These are phyloP conservation scores for Erucastrum elatum DNA, from an alignment of 345 rosid species.

Conservation along the genomic window DNA sequence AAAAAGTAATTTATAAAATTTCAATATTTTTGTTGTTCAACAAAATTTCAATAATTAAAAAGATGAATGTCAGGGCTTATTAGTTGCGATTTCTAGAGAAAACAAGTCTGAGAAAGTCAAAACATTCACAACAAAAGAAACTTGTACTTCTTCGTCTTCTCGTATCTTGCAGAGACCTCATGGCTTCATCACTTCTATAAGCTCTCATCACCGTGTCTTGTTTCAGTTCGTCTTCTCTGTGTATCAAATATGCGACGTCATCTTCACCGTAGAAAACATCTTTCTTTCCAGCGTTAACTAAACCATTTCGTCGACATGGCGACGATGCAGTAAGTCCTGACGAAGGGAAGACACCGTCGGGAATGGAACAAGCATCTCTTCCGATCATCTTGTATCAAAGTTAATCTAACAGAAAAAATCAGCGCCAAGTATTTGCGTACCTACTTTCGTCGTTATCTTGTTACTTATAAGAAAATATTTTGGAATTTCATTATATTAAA, in stretches of 20 bases:
- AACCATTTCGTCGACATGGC: slow-evolving; percentile 9
- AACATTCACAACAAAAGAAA: slow-evolving; percentile 31
- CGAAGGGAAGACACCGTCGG: background rate
- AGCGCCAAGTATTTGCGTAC: slow-evolving; percentile 7
- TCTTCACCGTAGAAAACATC: slow-evolving; percentile 33
- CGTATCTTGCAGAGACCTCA: slow-evolving; percentile 13
- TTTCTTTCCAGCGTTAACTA: background rate
- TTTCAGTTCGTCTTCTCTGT: slow-evolving; percentile 31
- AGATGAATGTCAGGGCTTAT: background rate
- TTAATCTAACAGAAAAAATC: background rate
- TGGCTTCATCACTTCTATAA: slow-evolving; percentile 35
- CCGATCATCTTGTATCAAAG: slow-evolving; percentile 16
- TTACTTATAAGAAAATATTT: slow-evolving; percentile 23
- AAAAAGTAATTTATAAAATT: too few relatives aligned
- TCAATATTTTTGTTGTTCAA: too few relatives aligned
- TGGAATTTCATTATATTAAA: background rate
- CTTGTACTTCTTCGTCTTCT: slow-evolving; percentile 3
- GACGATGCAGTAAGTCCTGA: background rate
- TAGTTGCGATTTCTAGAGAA: slow-evolving; percentile 14
- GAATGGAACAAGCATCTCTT: background rate
- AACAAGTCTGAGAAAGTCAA: slow-evolving; percentile 27
- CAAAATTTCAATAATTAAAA: too few relatives aligned
- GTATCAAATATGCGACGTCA: slow-evolving; percentile 23
- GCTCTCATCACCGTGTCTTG: slow-evolving; percentile 35
- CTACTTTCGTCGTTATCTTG: slow-evolving; percentile 17